Percentiles rank a stretch among this genome's conserved stretches.
Conservation (phyloP, 495 filamentous ascomycete species). For the Astrocystis sublimbata region DNA sequence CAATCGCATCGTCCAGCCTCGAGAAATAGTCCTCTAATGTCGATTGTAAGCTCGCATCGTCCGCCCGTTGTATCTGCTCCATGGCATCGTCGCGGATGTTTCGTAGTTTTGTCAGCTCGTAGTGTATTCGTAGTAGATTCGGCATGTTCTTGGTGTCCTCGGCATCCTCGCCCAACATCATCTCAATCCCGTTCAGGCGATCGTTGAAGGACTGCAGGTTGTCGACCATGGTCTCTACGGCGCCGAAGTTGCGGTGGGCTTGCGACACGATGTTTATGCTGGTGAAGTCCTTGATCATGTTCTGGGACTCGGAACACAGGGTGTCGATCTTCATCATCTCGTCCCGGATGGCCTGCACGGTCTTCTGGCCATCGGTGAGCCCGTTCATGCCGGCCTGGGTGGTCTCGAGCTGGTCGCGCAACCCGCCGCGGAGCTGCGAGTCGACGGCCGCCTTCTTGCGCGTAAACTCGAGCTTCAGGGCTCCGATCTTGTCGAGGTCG, state of each 20-base stretch:
- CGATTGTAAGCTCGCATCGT: slow-evolving; percentile 69
- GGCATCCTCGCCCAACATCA: slow-evolving; percentile 77
- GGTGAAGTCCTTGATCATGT: slow-evolving; percentile 94
- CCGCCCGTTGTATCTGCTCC: slow-evolving; percentile 80
- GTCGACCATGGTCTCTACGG: slow-evolving; percentile 86
- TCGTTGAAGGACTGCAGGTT: slow-evolving; percentile 84
- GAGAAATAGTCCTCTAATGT: slow-evolving; percentile 88
- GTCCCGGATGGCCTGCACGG: slow-evolving; percentile 86
- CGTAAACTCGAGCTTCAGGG: slow-evolving; percentile 86
- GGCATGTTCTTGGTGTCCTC: slow-evolving; percentile 85
- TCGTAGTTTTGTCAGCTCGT: slow-evolving; percentile 83
- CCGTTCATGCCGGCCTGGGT: slow-evolving; percentile 88
- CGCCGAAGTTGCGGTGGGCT: slow-evolving; percentile 91
- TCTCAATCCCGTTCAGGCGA: slow-evolving; percentile 70
- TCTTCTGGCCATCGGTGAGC: slow-evolving; percentile 83
- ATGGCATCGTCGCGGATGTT: slow-evolving; percentile 95
- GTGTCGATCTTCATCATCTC: slow-evolving; percentile 99
- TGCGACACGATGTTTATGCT: slow-evolving; percentile 92
- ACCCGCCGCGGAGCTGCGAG: slow-evolving; percentile 78
- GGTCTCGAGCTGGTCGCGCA: slow-evolving; percentile 86
- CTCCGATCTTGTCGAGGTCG: slow-evolving; percentile 92
- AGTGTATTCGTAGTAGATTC: slow-evolving; percentile 84
- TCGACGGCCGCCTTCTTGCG: slow-evolving; percentile 94
- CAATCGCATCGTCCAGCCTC: slow-evolving; percentile 81
- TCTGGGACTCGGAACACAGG: slow-evolving; percentile 92